Evolutionary conservation across 2,329 filamentous ascomycete genomes (phyloP), one percentile per base, ranked within the genome.

Genomic region (Aspergillus uvarum): DNA sequence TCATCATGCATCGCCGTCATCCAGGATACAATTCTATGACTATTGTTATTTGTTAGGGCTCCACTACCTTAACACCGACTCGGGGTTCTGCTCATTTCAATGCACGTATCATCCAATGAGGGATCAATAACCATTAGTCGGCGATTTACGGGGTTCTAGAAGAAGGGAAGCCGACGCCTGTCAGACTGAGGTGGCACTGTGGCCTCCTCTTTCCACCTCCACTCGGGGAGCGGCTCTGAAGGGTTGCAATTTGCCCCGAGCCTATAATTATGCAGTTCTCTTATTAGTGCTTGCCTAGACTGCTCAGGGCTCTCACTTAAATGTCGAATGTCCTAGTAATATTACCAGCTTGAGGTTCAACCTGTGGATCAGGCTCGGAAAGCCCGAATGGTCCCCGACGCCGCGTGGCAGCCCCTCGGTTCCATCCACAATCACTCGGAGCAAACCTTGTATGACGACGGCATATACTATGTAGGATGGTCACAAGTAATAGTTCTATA

Each of bases 381-480:
- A 51, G n/a, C 31, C 47, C n/a, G 21, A 51, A 51, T 51, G 49
- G 49, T 51, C 49, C 49, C 49, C 49, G 49, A 51, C 49, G 49
- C 49, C 49, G 49, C 49, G 49, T 51, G 49, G 49, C 49, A n/a
- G 49, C 31, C 31, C 38, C 38, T 19, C 38, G 38, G 16, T 44
- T 44, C 38, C 38, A 44, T 44, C 6, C 38, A 19, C 49, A 51
- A 51, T 12, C 26, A 4, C 14, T 35, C 32, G 10, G 32, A 35
- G 32, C 32, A 35, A 16, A 12, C 32, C 14, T 35, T 35, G 32
- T 35, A 35, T 35, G 32, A 35, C 32, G 12, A 35, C 12, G 32
- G 11, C 32, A 35, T 29, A 2, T 29, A 10, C 26, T 29, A 50
- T 31, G 48, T 11, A 12, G 32, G 11, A 16, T 29, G 26, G 32